phyloP scores from a whole-genome alignment of 352 stramenopile species.

The Globisporangium cystogenes region DNA sequence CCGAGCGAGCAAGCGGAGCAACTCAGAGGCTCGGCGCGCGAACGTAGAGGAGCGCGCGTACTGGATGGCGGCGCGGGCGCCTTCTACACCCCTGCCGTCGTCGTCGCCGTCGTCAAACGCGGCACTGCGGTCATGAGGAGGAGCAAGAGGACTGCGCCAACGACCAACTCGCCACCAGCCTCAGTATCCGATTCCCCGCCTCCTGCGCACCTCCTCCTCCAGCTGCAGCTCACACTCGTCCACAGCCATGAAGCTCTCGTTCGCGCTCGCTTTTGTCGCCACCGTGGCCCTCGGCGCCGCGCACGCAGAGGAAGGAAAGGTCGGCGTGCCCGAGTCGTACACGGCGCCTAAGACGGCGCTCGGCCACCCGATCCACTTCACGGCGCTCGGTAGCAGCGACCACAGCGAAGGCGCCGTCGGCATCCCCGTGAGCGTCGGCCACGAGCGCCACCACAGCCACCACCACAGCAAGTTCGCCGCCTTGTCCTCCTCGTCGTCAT shows the following conservation, averaged over 20 bases:
- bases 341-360: not conserved
- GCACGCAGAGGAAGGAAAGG: not conserved
- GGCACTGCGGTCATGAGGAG: no score
- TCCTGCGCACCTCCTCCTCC: constrained; percentile 6
- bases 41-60: not conserved
- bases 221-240: not conserved
- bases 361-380: constrained; percentile 2
- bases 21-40: no score
- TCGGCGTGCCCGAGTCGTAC: not conserved
- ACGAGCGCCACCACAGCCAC: constrained; percentile 1
- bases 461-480: constrained; percentile 1
- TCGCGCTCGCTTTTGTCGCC: constrained; percentile 4
- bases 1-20: not conserved
- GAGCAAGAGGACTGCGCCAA: not conserved
- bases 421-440: constrained; percentile 6
- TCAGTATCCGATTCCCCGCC: constrained; percentile 5
- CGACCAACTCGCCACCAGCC: no score
- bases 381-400: constrained; percentile 1
- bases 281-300: not conserved
- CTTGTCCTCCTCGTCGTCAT: constrained; percentile 2
- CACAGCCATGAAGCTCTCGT: constrained; percentile 13
- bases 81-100: not conserved
- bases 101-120: not conserved
- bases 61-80: not conserved
- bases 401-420: constrained; percentile 1